These are phyloP conservation scores for Decorospora gaudefroyi DNA, from an alignment of 2,329 filamentous ascomycete species.

Conservation along the genomic window DNA sequence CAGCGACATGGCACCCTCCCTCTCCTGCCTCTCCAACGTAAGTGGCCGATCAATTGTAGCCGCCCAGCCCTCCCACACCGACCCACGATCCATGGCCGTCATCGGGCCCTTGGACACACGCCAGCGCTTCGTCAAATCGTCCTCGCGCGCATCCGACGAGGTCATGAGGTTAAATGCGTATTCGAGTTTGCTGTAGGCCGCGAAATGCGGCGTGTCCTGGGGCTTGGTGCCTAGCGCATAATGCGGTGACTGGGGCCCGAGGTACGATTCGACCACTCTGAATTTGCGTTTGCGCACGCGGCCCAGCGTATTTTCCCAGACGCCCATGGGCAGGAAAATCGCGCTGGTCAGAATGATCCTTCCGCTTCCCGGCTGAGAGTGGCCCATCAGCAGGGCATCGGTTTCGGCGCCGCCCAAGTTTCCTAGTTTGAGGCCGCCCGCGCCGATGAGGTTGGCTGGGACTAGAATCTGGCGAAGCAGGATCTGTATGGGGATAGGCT, in stretches of 20 bases:
- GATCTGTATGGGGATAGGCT: conserved; percentile 34
- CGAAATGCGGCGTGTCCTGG: conserved; percentile 17
- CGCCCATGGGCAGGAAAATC: conserved; percentile 31
- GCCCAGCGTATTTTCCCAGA: conserved; percentile 25
- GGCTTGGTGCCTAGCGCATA: neutral
- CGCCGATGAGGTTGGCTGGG: conserved; percentile 14
- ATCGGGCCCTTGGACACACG: conserved; percentile 26
- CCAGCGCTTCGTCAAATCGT: conserved; percentile 42
- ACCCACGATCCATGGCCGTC: conserved; percentile 27
- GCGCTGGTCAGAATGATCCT: conserved; percentile 24
- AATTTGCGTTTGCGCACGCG: conserved; percentile 18
- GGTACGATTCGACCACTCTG: conserved; percentile 33
- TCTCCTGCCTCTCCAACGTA: conserved; percentile 26
- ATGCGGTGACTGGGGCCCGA: neutral
- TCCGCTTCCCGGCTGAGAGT: conserved; percentile 14
- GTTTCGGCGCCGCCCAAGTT: conserved; percentile 19
- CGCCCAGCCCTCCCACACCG: conserved; percentile 44
- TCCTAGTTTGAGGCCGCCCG: conserved; percentile 10
- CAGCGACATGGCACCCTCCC: conserved; percentile 17
- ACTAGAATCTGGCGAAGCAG: conserved; percentile 33
- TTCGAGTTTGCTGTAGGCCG: conserved; percentile 28
- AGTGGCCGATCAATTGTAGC: conserved; percentile 24
- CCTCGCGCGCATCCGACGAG: conserved; percentile 21
- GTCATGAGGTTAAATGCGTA: conserved; percentile 27
- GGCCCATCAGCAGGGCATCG: conserved; percentile 39